These are phyloP conservation scores for Neolentinus lepideus DNA, from an alignment of 1,284 basidiomycete genomes.

Conservation along the genomic window DNA sequence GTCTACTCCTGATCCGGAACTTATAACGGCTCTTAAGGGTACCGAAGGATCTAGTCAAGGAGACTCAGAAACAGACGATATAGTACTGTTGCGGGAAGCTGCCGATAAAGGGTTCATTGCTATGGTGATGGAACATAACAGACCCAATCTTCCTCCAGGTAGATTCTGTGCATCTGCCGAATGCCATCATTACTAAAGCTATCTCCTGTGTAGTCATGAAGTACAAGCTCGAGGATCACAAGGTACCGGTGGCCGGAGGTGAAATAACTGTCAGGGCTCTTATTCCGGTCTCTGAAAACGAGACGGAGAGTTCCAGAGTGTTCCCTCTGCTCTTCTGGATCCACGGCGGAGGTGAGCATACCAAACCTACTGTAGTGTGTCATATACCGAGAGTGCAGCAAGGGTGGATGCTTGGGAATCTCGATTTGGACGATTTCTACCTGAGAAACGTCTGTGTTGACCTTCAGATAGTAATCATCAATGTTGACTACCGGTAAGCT, in stretches of 20 bases:
- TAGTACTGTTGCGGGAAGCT: neutral
- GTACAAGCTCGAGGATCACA: neutral
- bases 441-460: neutral
- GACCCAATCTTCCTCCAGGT: neutral
- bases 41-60: neutral
- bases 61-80: neutral
- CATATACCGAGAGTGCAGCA: neutral
- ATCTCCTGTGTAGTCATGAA: neutral
- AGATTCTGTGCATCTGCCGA: neutral
- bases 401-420: neutral
- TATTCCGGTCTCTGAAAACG: neutral
- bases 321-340: neutral
- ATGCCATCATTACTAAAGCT: neutral
- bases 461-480: conserved; percentile 1
- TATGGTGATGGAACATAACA: neutral
- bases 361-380: neutral
- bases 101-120: conserved; percentile 3
- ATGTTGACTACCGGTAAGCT: neutral
- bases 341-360: neutral
- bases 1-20: conserved; percentile 6
- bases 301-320: neutral
- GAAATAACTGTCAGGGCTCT: conserved; percentile 2
- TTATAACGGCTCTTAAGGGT: neutral
- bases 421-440: conserved; percentile 6
- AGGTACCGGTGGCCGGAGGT: neutral